Conservation (phyloP, 2,329 filamentous ascomycete genomes). For the Trichophyton equinum region DNA sequence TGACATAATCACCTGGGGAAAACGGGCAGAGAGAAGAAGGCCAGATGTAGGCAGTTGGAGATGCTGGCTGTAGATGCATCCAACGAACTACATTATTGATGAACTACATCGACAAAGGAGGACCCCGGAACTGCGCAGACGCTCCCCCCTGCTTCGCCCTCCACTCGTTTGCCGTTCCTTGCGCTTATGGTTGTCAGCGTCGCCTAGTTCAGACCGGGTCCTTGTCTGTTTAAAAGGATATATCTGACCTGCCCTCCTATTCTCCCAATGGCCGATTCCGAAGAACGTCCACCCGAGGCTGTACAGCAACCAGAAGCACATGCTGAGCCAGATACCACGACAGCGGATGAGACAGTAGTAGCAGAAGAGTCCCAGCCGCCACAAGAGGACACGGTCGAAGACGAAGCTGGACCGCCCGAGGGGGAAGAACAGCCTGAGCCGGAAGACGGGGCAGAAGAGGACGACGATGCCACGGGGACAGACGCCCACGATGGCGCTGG, state of each 20-base stretch:
- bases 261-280: slow-evolving; percentile 12
- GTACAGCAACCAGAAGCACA: slow-evolving; percentile 3
- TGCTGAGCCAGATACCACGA: slow-evolving; percentile 1
- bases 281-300: slow-evolving; percentile 5
- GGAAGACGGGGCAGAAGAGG: background rate
- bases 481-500: background rate
- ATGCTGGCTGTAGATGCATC: background rate
- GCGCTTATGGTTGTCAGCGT: background rate
- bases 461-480: background rate
- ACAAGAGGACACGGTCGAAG: background rate
- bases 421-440: background rate
- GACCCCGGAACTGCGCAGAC: background rate
- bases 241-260: background rate
- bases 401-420: background rate
- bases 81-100: background rate
- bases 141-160: background rate
- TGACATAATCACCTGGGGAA: background rate
- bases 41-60: background rate
- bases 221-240: background rate
- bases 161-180: background rate
- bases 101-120: background rate
- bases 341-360: background rate
- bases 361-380: background rate
- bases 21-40: background rate
- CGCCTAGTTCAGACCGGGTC: slow-evolving; percentile 9